Conservation (phyloP, 1,284 basidiomycete genomes). For the Melampsora allii-populina region DNA sequence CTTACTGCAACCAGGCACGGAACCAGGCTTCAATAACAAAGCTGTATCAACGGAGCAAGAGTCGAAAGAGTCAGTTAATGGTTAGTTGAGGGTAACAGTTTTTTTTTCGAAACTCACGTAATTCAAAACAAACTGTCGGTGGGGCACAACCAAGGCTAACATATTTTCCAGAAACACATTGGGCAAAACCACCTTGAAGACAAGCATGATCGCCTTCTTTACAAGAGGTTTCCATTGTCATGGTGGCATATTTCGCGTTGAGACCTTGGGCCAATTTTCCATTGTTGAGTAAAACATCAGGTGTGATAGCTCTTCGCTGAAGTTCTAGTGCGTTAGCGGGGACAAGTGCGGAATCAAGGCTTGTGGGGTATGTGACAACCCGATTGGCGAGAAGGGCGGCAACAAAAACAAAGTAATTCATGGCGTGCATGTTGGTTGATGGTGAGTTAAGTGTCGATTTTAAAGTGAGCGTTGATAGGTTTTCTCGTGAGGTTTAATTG, state of each 20-base stretch:
- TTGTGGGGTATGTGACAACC: neutral
- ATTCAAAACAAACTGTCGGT: conserved; percentile 24
- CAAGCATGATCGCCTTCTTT: conserved; percentile 34
- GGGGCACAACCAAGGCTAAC: conserved; percentile 21
- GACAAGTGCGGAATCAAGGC: neutral
- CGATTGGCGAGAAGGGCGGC: too few species aligned
- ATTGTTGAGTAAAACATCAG: conserved; percentile 27
- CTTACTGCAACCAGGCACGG: conserved; percentile 31
- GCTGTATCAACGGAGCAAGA: neutral
- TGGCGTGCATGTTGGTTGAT: too few species aligned
- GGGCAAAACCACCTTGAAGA: conserved; percentile 26
- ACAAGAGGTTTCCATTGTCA: conserved; percentile 28
- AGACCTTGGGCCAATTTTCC: conserved; percentile 34
- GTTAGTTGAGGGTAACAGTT: neutral
- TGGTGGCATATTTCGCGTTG: conserved; percentile 32
- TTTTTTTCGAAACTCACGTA: conserved; percentile 22
- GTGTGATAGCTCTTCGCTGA: conserved; percentile 8
- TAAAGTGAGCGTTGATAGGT: too few species aligned
- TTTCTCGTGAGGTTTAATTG: too few species aligned
- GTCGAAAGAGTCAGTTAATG: neutral
- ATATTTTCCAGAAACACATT: conserved; percentile 37
- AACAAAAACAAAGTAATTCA: too few species aligned
- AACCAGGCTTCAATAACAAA: conserved; percentile 32
- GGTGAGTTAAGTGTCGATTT: too few species aligned
- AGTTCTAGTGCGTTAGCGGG: neutral